Conservation (phyloP, 1,284 basidiomycete species). For the Heterobasidion irregulare region DNA sequence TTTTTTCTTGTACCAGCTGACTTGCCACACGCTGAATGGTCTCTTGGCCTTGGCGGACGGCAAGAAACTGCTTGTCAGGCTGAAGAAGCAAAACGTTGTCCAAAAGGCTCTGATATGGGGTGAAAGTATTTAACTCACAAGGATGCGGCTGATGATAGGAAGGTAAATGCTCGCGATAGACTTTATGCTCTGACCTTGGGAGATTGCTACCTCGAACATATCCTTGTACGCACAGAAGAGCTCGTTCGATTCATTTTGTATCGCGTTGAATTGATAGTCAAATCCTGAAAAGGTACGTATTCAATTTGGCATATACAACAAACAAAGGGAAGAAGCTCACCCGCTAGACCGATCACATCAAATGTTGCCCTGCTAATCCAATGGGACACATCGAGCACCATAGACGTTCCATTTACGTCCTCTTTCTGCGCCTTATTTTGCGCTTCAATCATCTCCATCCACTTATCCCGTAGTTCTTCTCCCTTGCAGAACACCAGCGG, state of each 20-base stretch:
- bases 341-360: constrained; percentile 73
- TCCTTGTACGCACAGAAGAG: constrained; percentile 71
- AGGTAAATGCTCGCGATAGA: constrained; percentile 48
- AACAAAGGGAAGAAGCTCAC: constrained; percentile 24
- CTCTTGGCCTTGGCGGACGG: constrained; percentile 44
- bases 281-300: constrained; percentile 41
- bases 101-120: constrained; percentile 1
- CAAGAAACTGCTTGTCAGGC: constrained; percentile 45
- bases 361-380: constrained; percentile 75
- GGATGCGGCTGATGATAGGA: constrained; percentile 47
- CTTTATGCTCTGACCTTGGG: constrained; percentile 39
- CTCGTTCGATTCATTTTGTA: constrained; percentile 67
- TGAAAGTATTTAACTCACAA: constrained; percentile 35
- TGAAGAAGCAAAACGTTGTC: constrained; percentile 16
- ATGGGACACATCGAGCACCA: constrained; percentile 54
- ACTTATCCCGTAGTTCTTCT: constrained; percentile 49
- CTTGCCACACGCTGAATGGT: constrained; percentile 61
- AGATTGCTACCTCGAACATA: constrained; percentile 69
- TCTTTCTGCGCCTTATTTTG: constrained; percentile 6
- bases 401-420: constrained; percentile 15
- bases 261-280: constrained; percentile 72
- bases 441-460: constrained; percentile 35
- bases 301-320: background rate
- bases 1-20: constrained; percentile 65
- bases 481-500: constrained; percentile 68